These are phyloP conservation scores for Bimuria novae-zelandiae DNA, from an alignment of 2,329 filamentous ascomycete genomes.

Conservation along the genomic window DNA sequence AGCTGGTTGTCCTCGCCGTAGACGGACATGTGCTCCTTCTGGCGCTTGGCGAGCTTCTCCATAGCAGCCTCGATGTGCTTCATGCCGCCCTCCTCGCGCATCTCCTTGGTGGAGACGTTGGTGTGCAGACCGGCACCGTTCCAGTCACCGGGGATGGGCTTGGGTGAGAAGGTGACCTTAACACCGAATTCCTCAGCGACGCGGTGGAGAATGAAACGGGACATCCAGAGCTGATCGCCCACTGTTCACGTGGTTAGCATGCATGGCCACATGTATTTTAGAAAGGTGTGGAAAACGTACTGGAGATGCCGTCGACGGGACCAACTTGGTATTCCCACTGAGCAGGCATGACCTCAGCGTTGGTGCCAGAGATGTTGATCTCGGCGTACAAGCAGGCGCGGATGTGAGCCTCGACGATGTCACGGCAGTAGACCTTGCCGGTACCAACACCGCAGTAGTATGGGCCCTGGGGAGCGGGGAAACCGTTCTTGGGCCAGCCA, in stretches of 20 bases:
- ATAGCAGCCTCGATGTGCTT: constrained; percentile 86
- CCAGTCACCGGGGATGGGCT: constrained; percentile 95
- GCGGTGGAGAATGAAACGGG: constrained; percentile 84
- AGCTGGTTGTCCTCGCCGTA: constrained; percentile 96
- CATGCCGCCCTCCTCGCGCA: constrained; percentile 91
- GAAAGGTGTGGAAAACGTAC: constrained; percentile 55
- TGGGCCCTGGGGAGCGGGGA: constrained; percentile 88
- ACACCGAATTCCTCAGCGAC: constrained; percentile 96
- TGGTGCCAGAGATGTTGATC: constrained; percentile 95
- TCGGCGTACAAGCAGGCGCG: constrained; percentile 86
- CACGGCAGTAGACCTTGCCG: constrained; percentile 96
- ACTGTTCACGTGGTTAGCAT: constrained; percentile 56
- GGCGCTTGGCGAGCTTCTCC: constrained; percentile 57
- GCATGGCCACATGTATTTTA: constrained; percentile 2
- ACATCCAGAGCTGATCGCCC: constrained; percentile 96
- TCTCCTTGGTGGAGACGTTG: constrained; percentile 91
- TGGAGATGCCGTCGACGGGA: constrained; percentile 82
- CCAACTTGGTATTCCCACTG: constrained; percentile 99
- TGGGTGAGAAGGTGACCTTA: constrained; percentile 93
- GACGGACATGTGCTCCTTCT: constrained; percentile 72
- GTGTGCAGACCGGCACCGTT: constrained; percentile 93
- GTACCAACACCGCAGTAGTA: constrained; percentile 99
- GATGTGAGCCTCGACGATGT: constrained; percentile 96
- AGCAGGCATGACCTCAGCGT: constrained; percentile 97
- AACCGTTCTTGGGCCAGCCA: constrained; percentile 87